These are phyloP conservation scores for Globomyces sp. DNA, from an alignment of 371 early-diverging fungal genomes.

Conservation along the genomic window DNA sequence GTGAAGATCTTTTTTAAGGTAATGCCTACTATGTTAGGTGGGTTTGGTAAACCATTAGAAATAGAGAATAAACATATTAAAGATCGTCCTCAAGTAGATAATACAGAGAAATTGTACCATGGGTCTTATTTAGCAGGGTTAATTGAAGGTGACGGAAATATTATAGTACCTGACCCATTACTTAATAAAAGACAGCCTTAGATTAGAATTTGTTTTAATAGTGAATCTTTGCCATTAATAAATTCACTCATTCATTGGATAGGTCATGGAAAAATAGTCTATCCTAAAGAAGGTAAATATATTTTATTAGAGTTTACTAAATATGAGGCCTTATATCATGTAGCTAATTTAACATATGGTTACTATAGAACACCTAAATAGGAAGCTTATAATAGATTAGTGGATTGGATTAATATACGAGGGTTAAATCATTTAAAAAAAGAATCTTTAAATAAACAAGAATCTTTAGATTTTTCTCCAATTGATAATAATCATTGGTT, in stretches of 20 bases:
- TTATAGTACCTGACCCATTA: constrained; percentile 36
- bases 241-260: constrained; percentile 3
- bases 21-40: constrained; percentile 47
- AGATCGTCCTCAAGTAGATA: too few relatives aligned
- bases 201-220: constrained; percentile 14
- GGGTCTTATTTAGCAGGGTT: constrained; percentile 48
- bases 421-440: constrained; percentile 15
- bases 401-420: constrained; percentile 18
- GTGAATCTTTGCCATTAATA: not conserved
- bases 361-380: constrained; percentile 22
- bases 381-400: constrained; percentile 16
- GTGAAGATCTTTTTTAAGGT: constrained; percentile 59
- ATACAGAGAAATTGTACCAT: constrained; percentile 44
- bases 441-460: constrained; percentile 8
- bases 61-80: too few relatives aligned
- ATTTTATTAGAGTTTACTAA: constrained; percentile 27
- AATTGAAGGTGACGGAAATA: constrained; percentile 47
- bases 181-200: constrained; percentile 8
- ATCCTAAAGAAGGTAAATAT: constrained; percentile 38
- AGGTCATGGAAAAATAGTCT: constrained; percentile 30
- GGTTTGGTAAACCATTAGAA: constrained; percentile 53
- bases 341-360: constrained; percentile 16
- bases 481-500: constrained; percentile 21
- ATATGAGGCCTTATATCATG: constrained; percentile 13
- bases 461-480: constrained; percentile 16